These are phyloP conservation scores for Microbotryomycetes sp. DNA, from an alignment of 1,284 basidiomycete species.

Conservation along the genomic window DNA sequence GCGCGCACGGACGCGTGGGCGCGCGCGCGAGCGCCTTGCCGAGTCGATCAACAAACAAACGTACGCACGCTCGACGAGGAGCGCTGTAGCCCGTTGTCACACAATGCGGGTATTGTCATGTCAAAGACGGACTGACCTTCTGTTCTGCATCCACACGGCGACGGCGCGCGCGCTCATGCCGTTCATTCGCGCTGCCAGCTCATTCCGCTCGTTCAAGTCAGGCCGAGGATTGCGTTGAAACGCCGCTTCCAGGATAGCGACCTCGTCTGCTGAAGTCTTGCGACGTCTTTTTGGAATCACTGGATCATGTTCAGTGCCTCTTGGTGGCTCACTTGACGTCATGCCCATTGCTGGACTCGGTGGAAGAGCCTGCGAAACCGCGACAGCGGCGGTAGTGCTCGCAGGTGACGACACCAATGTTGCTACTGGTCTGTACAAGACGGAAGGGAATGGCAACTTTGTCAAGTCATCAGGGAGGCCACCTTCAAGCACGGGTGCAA, in stretches of 20 bases:
- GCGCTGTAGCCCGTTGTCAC: slow-evolving; percentile 1
- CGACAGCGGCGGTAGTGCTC: background rate
- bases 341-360: background rate
- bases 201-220: slow-evolving; percentile 20
- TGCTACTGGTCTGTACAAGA: background rate
- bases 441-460: background rate
- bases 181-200: slow-evolving; percentile 21
- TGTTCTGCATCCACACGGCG: slow-evolving; percentile 36
- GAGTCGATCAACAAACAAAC: background rate
- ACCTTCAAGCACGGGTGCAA: too few species aligned
- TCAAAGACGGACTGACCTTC: slow-evolving; percentile 15
- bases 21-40: background rate
- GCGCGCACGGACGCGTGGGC: background rate
- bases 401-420: background rate
- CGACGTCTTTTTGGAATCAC: slow-evolving; percentile 30
- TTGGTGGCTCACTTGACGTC: background rate
- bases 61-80: background rate
- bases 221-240: slow-evolving; percentile 29
- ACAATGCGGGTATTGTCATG: background rate
- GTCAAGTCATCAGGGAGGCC: background rate
- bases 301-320: slow-evolving; percentile 22
- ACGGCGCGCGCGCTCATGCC: slow-evolving; percentile 33
- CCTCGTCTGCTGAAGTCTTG: slow-evolving; percentile 36
- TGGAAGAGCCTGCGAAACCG: background rate
- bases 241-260: slow-evolving; percentile 36